Evolutionary conservation across 441 rosid genomes (phyloP).

Genomic region (Flueggea neowawraea): DNA sequence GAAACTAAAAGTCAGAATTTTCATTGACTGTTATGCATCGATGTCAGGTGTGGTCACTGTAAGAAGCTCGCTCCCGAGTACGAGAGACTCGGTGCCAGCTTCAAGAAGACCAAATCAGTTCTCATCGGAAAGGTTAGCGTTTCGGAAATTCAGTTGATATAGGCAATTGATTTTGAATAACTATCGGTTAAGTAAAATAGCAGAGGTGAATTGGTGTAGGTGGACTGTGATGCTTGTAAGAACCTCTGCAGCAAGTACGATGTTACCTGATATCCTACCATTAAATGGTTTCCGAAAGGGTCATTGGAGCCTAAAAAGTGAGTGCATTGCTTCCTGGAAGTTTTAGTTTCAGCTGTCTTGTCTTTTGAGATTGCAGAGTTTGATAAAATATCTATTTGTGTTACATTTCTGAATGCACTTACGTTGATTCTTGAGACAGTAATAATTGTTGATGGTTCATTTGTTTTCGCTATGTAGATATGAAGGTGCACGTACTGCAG

Average conservation of each 20-base stretch:
- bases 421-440: no score
- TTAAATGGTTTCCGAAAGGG: constrained; percentile 96
- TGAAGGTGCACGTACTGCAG: constrained; percentile 80
- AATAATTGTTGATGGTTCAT: no score
- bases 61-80: constrained; percentile 95
- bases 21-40: no score
- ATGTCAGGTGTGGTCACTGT: constrained; percentile 89
- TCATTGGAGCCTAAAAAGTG: constrained; percentile 88
- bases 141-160: no score
- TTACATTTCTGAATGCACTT: no score
- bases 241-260: constrained; percentile 78
- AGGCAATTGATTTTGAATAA: no score
- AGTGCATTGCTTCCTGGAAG: constrained; percentile 8
- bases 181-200: no score
- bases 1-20: no score
- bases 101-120: constrained; percentile 78
- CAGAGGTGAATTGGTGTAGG: constrained; percentile 33
- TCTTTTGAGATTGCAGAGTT: no score
- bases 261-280: constrained; percentile 86
- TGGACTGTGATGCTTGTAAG: constrained; percentile 93
- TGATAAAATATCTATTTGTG: no score
- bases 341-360: no score
- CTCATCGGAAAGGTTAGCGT: constrained; percentile 72
- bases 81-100: constrained; percentile 89
- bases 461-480: constrained; percentile 37